These are phyloP conservation scores for Yamadazyma triangularis DNA, from an alignment of 1,139 yeast genomes.

Conservation along the genomic window DNA sequence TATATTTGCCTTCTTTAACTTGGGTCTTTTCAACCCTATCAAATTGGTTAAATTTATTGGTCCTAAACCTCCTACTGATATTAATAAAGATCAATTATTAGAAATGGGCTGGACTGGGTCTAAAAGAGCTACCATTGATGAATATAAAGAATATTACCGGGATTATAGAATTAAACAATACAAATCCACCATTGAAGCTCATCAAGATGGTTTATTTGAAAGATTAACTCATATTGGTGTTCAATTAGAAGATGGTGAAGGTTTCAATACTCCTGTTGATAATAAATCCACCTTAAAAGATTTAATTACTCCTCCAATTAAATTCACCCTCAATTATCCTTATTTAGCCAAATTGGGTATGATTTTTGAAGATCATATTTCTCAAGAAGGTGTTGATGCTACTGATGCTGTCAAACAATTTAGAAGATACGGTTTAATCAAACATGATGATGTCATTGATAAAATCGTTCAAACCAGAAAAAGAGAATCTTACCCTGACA, in stretches of 20 bases:
- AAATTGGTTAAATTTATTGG: constrained; percentile 23
- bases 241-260: constrained; percentile 70
- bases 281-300: constrained; percentile 23
- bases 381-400: constrained; percentile 27
- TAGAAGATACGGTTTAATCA: constrained; percentile 61
- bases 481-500: not conserved
- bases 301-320: constrained; percentile 18
- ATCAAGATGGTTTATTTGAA: constrained; percentile 64
- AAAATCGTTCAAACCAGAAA: constrained; percentile 36
- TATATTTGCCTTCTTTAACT: constrained; percentile 55
- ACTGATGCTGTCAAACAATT: constrained; percentile 44
- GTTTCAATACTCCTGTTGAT: constrained; percentile 61
- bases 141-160: constrained; percentile 70
- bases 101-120: constrained; percentile 92
- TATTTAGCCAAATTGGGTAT: constrained; percentile 50
- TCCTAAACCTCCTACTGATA: constrained; percentile 28
- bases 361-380: constrained; percentile 36
- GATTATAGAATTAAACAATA: constrained; percentile 56
- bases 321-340: constrained; percentile 49
- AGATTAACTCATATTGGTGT: constrained; percentile 59
- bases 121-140: constrained; percentile 64
- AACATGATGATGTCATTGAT: constrained; percentile 39
- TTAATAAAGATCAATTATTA: constrained; percentile 54
- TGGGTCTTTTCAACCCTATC: constrained; percentile 77
- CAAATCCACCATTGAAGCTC: constrained; percentile 81